Percentiles rank a stretch among this genome's conserved stretches.
Evolutionary conservation across 371 early-diverging fungal genomes (phyloP).

Genomic region (Smittium culicis): DNA sequence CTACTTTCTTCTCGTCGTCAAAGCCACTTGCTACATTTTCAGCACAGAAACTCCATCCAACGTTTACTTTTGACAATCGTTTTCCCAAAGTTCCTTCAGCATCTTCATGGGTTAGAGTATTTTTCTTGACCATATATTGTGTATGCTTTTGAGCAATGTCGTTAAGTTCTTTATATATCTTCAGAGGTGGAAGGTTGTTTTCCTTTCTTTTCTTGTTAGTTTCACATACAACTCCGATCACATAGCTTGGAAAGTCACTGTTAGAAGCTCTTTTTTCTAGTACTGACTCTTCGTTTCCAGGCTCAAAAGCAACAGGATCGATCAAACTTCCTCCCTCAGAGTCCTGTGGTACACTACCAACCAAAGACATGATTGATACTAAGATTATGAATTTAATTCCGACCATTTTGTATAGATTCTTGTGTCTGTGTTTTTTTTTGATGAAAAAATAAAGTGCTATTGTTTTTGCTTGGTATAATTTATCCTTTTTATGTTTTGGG

Average conservation of each 20-base stretch:
- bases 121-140: slow-evolving; percentile 25
- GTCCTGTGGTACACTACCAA: background rate
- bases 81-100: slow-evolving; percentile 23
- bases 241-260: background rate
- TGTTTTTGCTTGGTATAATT: no score
- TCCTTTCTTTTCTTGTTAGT: slow-evolving; percentile 21
- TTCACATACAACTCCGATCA: slow-evolving; percentile 19
- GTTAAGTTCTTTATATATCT: slow-evolving; percentile 18
- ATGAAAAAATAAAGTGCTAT: no score
- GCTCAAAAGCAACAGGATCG: background rate
- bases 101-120: slow-evolving; percentile 30
- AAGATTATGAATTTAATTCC: background rate
- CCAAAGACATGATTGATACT: background rate
- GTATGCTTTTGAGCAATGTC: slow-evolving; percentile 28
- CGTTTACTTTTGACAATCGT: slow-evolving; percentile 18
- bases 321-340: background rate
- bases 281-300: slow-evolving; percentile 15
- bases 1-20: slow-evolving; percentile 15
- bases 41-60: slow-evolving; percentile 21
- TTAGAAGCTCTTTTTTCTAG: slow-evolving; percentile 12
- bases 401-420: background rate
- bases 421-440: no score
- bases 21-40: slow-evolving; percentile 35
- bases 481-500: no score
- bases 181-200: slow-evolving; percentile 21